phyloP scores from a whole-genome alignment of 176 grass and related monocot species.

The Dendrocalamus sinicus region DNA sequence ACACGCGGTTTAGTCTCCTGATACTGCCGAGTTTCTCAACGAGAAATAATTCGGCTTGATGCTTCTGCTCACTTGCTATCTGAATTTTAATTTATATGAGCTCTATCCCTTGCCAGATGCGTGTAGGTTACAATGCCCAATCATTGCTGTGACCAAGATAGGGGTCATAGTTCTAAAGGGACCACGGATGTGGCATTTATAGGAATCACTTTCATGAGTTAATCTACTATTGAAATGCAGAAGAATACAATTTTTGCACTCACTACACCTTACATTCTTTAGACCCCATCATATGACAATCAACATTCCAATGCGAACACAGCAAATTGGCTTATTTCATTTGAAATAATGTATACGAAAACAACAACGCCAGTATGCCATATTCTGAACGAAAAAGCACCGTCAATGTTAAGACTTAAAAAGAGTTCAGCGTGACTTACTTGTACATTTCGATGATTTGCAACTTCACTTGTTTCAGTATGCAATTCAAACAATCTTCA shows the following conservation, averaged over 20 bases:
- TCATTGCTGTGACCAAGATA: background rate
- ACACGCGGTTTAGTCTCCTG: background rate
- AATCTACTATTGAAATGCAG: background rate
- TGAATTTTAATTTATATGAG: background rate
- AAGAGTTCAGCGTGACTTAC: background rate
- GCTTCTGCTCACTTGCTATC: background rate
- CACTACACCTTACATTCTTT: background rate
- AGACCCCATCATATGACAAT: background rate
- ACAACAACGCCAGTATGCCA: background rate
- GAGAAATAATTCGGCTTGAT: background rate
- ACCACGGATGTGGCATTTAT: conserved; percentile 34
- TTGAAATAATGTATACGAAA: background rate
- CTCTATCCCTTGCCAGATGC: background rate
- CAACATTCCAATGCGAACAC: background rate
- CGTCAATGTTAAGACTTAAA: background rate
- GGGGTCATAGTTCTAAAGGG: background rate
- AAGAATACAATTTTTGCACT: conserved; percentile 36
- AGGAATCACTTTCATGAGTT: background rate
- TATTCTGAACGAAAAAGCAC: background rate
- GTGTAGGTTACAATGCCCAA: conserved; percentile 14
- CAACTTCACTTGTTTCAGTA: background rate
- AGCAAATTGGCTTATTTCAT: background rate
- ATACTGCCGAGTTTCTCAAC: background rate
- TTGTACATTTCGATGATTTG: background rate
- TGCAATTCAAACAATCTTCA: background rate